phyloP scores from a whole-genome alignment of 2,329 filamentous ascomycete genomes.

The Ophiosphaerella korrae region DNA sequence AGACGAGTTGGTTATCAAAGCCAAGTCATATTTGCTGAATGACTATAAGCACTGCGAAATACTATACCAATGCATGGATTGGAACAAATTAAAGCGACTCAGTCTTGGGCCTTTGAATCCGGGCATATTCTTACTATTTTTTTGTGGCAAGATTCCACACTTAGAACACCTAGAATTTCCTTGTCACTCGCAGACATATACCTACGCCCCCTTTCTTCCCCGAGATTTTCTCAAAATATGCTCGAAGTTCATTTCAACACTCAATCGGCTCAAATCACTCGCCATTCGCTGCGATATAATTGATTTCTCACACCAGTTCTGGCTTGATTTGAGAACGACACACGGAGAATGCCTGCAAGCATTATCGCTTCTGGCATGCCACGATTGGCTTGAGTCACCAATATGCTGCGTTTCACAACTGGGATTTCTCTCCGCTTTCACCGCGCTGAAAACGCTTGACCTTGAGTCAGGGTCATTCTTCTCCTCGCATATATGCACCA shows the following conservation, averaged over 20 bases:
- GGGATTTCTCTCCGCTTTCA: not conserved
- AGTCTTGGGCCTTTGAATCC: conserved; percentile 9
- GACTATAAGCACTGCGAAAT: conserved; percentile 6
- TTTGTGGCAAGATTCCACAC: conserved; percentile 2
- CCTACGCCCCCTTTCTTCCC: not conserved
- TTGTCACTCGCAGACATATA: not conserved
- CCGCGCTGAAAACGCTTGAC: not conserved
- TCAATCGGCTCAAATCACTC: conserved; percentile 1
- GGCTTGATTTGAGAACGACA: not conserved
- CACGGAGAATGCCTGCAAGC: conserved; percentile 2
- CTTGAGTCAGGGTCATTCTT: not conserved
- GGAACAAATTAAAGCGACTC: conserved; percentile 12
- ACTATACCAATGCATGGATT: conserved; percentile 14
- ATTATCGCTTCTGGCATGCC: conserved; percentile 1
- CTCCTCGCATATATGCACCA: too few relatives aligned
- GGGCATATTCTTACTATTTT: conserved; percentile 11
- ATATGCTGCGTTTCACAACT: not conserved
- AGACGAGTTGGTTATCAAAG: conserved; percentile 10
- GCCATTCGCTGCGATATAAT: conserved; percentile 3
- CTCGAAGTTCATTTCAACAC: conserved; percentile 1
- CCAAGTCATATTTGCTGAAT: conserved; percentile 16
- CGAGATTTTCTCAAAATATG: not conserved
- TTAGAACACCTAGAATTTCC: conserved; percentile 4
- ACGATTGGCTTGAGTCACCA: not conserved
- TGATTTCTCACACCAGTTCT: not conserved